phyloP scores from a whole-genome alignment of 805 yeast species.

The Myxozyma vanderwaltii region DNA sequence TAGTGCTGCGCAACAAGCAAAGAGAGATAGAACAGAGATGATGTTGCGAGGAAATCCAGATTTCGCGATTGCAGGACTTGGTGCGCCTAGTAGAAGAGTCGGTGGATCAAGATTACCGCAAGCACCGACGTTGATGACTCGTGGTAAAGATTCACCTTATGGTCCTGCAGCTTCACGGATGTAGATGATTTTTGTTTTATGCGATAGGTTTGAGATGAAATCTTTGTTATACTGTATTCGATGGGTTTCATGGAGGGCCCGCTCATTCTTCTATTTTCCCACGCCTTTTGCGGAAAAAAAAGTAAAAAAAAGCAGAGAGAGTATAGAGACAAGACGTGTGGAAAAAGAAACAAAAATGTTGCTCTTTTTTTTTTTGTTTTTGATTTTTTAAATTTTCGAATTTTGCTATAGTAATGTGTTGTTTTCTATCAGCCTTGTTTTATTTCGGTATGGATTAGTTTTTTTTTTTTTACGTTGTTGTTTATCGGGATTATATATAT shows the following conservation, averaged over 20 bases:
- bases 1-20: slow-evolving; percentile 1
- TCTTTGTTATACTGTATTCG: neutral
- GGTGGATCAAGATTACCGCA: slow-evolving; percentile 11
- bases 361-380: too few species aligned
- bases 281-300: too few species aligned
- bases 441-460: too few species aligned
- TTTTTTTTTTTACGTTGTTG: too few species aligned
- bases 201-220: neutral
- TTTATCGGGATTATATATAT: too few species aligned
- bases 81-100: neutral
- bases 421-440: too few species aligned
- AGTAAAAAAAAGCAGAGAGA: neutral
- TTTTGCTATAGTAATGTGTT: too few species aligned
- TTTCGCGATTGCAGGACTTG: slow-evolving; percentile 41
- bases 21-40: slow-evolving; percentile 42
- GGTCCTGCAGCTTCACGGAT: slow-evolving; percentile 9
- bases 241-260: neutral
- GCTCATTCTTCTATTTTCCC: too few species aligned
- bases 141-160: slow-evolving; percentile 25
- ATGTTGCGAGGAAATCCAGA: slow-evolving; percentile 55
- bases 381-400: too few species aligned
- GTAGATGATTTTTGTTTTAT: neutral
- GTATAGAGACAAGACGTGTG: neutral
- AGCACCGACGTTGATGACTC: slow-evolving; percentile 17
- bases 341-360: too few species aligned